Conservation (phyloP, 23 red algal species). For the Gracilaria gracilis region DNA sequence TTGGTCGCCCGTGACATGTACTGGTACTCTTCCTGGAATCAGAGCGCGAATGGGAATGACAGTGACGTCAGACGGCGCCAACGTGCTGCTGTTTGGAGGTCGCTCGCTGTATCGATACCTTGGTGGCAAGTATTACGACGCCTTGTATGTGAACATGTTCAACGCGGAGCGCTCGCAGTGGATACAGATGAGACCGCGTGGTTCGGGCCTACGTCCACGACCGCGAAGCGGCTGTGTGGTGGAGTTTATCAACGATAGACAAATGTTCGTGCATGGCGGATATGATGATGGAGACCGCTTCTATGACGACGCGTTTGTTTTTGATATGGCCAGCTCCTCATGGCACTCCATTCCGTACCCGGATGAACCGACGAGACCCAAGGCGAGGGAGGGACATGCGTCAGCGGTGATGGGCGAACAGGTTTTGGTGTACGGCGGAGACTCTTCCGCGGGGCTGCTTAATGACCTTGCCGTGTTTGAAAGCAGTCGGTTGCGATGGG, state of each 20-base stretch:
- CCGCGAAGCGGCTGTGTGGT: conserved; percentile 63
- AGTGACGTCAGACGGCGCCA: conserved; percentile 35
- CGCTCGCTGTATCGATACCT: conserved; percentile 67
- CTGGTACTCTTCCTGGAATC: conserved; percentile 20
- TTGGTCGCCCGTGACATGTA: conserved; percentile 70
- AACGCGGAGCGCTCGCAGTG: conserved; percentile 63
- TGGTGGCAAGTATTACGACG: conserved; percentile 66
- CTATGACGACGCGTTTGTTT: conserved; percentile 71
- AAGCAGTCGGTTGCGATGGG: conserved; percentile 59
- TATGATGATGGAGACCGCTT: conserved; percentile 61
- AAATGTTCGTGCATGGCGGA: conserved; percentile 69
- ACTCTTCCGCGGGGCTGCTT: conserved; percentile 2
- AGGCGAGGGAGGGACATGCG: conserved; percentile 71
- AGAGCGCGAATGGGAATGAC: conserved; percentile 64
- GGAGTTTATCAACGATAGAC: conserved; percentile 59
- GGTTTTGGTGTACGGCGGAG: conserved; percentile 70
- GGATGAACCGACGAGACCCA: conserved; percentile 47
- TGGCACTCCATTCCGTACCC: conserved; percentile 67
- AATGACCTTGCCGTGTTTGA: conserved; percentile 69
- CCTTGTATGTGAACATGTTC: conserved; percentile 52
- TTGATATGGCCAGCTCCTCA: conserved; percentile 45
- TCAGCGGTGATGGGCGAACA: conserved; percentile 25
- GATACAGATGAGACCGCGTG: conserved; percentile 61
- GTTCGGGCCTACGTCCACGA: conserved; percentile 26
- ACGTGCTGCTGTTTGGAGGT: conserved; percentile 65